Evolutionary conservation across 139 green algal species (phyloP).

Genomic region (Chlorella sp.): DNA sequence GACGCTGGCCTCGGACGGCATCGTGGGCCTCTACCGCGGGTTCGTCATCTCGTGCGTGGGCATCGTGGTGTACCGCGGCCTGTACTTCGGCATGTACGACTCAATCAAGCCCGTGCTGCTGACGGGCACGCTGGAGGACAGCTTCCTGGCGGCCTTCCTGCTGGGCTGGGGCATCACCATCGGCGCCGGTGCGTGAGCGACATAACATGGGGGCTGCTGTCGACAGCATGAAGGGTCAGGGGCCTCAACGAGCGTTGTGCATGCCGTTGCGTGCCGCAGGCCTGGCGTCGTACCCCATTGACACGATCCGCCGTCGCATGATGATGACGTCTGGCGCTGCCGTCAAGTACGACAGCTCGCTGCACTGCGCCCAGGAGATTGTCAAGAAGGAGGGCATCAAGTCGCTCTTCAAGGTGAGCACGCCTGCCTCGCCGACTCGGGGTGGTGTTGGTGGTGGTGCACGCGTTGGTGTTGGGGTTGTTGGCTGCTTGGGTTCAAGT

Average conservation of each 20-base stretch:
- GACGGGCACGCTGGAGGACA: conserved; percentile 37
- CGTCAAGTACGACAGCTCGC: conserved; percentile 84
- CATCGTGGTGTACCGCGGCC: conserved; percentile 98
- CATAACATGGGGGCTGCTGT: not conserved
- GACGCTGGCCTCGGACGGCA: conserved; percentile 50
- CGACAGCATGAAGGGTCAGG: not conserved
- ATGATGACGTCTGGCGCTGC: conserved; percentile 97
- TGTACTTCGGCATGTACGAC: conserved; percentile 99
- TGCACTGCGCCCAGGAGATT: conserved; percentile 94
- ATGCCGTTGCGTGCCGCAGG: conserved; percentile 26
- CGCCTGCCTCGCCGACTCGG: too few relatives aligned
- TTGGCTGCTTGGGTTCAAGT: too few relatives aligned
- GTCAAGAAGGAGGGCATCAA: conserved; percentile 81
- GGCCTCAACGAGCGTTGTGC: not conserved
- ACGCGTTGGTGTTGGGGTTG: too few relatives aligned
- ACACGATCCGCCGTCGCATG: conserved; percentile 95
- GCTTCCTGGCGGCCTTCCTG: conserved; percentile 47
- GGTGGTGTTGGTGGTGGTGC: too few relatives aligned
- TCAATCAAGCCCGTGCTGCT: conserved; percentile 85
- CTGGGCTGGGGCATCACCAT: conserved; percentile 59
- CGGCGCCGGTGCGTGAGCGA: conserved; percentile 38
- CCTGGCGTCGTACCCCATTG: conserved; percentile 95
- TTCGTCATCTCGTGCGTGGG: conserved; percentile 89
- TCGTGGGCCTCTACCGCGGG: conserved; percentile 54
- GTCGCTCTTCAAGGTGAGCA: conserved; percentile 96